Percentiles rank a stretch among this genome's conserved stretches.
Evolutionary conservation across 2,329 filamentous ascomycete species (phyloP).

Genomic region (Mollisiaceae sp.): DNA sequence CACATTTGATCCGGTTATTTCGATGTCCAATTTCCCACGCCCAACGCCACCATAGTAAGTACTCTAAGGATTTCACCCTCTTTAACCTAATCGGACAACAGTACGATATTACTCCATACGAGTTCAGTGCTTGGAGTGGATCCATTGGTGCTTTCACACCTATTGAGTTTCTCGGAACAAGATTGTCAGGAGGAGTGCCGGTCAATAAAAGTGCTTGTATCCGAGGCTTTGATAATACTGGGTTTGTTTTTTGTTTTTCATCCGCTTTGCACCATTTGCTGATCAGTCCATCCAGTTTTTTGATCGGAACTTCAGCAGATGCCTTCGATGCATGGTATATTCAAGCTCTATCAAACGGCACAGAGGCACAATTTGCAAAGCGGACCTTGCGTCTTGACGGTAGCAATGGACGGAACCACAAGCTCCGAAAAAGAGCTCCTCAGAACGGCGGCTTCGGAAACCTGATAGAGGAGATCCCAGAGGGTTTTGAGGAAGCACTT

Average conservation of each 20-base stretch:
- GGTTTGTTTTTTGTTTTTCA: constrained; percentile 6
- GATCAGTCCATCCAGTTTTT: constrained; percentile 30
- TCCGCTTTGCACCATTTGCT: not conserved
- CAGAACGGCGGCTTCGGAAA: not conserved
- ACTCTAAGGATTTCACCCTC: not conserved
- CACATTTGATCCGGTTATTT: constrained; percentile 8
- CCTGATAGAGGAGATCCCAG: not conserved
- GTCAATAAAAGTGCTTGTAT: constrained; percentile 32
- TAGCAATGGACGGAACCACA: not conserved
- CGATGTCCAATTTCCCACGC: constrained; percentile 20
- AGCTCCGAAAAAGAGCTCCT: not conserved
- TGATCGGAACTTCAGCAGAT: constrained; percentile 41
- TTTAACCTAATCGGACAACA: constrained; percentile 15
- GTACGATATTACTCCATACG: constrained; percentile 41
- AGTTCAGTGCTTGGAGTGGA: constrained; percentile 44
- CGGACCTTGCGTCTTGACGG: not conserved
- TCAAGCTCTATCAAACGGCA: constrained; percentile 27
- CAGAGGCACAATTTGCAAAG: not conserved
- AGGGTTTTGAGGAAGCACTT: not conserved
- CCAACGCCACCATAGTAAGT: constrained; percentile 35
- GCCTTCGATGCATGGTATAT: constrained; percentile 40
- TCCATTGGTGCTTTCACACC: constrained; percentile 41
- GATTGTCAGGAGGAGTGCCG: constrained; percentile 36
- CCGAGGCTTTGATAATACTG: constrained; percentile 41
- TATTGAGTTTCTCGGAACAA: constrained; percentile 40